phyloP scores from a whole-genome alignment of 352 stramenopile genomes.

The Phytopythium aichiense region DNA sequence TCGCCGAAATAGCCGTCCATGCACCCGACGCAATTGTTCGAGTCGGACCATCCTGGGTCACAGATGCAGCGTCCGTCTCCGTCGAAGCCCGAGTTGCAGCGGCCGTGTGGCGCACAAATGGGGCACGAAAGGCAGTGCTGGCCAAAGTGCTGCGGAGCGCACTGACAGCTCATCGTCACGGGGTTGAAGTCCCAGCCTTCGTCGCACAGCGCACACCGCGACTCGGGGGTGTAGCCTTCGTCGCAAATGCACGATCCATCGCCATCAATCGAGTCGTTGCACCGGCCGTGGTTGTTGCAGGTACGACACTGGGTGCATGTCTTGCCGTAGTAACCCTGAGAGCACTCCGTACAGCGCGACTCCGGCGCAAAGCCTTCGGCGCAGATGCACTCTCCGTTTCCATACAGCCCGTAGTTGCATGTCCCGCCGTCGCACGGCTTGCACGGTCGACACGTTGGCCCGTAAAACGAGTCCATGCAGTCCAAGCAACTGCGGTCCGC shows the following conservation, averaged over 20 bases:
- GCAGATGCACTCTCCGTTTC: slow-evolving; percentile 80
- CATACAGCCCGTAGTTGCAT: slow-evolving; percentile 76
- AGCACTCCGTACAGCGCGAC: slow-evolving; percentile 73
- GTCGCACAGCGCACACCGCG: slow-evolving; percentile 73
- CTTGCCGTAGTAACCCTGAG: slow-evolving; percentile 63
- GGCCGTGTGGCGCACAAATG: slow-evolving; percentile 80
- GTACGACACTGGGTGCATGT: slow-evolving; percentile 74
- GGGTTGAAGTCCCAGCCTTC: slow-evolving; percentile 88
- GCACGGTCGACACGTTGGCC: slow-evolving; percentile 62
- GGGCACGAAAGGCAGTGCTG: slow-evolving; percentile 74
- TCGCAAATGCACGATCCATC: slow-evolving; percentile 82
- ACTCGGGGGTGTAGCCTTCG: slow-evolving; percentile 75
- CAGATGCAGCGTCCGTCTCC: slow-evolving; percentile 84
- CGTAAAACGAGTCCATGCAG: slow-evolving; percentile 83
- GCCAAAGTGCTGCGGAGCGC: slow-evolving; percentile 77
- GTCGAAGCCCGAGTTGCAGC: slow-evolving; percentile 79
- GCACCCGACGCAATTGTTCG: slow-evolving; percentile 86
- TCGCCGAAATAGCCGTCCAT: slow-evolving; percentile 80
- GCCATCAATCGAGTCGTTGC: slow-evolving; percentile 61
- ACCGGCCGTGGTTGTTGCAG: slow-evolving; percentile 81
- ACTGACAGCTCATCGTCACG: slow-evolving; percentile 84
- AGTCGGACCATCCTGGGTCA: slow-evolving; percentile 81
- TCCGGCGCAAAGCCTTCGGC: slow-evolving; percentile 69
- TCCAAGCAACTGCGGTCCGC: slow-evolving; percentile 68
- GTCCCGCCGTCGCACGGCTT: slow-evolving; percentile 73